A percentile compares a stretch with the other conserved stretches of the same genome.
Evolutionary conservation across 2,329 filamentous ascomycete genomes (phyloP).

Genomic region (Paraconiothyrium brasiliense): DNA sequence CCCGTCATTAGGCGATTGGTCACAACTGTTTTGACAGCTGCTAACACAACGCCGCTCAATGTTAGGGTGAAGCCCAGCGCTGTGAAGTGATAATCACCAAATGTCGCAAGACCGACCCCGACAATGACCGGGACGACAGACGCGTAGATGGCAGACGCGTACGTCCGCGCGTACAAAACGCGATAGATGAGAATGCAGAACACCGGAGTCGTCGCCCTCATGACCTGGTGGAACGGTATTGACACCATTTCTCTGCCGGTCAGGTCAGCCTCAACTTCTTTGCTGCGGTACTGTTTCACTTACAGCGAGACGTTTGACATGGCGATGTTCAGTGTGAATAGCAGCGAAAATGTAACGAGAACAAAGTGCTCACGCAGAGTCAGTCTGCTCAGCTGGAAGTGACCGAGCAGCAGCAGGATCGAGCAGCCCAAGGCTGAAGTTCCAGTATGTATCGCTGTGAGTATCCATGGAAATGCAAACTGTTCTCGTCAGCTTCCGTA

Average conservation of each 20-base stretch:
- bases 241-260: slow-evolving; percentile 10
- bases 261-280: neutral
- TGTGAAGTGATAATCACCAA: slow-evolving; percentile 12
- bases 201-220: slow-evolving; percentile 10
- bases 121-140: slow-evolving; percentile 7
- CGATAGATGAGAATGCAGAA: slow-evolving; percentile 11
- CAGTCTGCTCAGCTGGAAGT: slow-evolving; percentile 10
- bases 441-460: slow-evolving; percentile 10
- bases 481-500: neutral
- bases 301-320: slow-evolving; percentile 13
- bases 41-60: slow-evolving; percentile 3
- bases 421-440: slow-evolving; percentile 9
- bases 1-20: slow-evolving; percentile 12
- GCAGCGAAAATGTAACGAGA: slow-evolving; percentile 4
- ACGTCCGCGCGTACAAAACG: slow-evolving; percentile 11
- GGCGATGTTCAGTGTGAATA: slow-evolving; percentile 13
- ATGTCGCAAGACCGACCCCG: slow-evolving; percentile 8
- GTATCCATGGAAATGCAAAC: slow-evolving; percentile 14
- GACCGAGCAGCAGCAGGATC: slow-evolving; percentile 3
- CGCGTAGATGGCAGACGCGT: slow-evolving; percentile 11
- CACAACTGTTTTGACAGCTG: slow-evolving; percentile 9
- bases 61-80: slow-evolving; percentile 10
- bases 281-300: neutral
- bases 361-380: slow-evolving; percentile 5
- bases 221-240: slow-evolving; percentile 13